Conservation (phyloP, 768 basidiomycete species). For the Daedaleopsis sinensis region DNA sequence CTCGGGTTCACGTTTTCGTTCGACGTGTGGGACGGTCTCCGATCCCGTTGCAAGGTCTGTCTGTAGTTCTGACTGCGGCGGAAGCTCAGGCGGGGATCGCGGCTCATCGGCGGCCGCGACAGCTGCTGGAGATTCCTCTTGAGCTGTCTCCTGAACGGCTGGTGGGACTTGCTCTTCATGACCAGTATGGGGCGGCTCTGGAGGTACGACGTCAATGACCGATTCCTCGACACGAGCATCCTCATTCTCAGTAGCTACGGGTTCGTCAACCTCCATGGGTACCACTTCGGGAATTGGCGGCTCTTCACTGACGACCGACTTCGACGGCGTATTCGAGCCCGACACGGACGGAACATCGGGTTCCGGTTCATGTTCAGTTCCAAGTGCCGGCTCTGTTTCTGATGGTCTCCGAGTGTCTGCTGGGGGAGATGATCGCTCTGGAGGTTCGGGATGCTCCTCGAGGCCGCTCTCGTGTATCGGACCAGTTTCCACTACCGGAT, state of each 20-base stretch:
- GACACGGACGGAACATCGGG: background rate
- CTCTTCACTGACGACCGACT: background rate
- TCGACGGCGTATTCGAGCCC: too few relatives aligned
- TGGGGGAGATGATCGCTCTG: too few relatives aligned
- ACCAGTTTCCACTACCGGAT: too few relatives aligned
- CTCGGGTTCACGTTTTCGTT: background rate
- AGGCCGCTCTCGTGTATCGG: too few relatives aligned
- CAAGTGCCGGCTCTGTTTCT: constrained; percentile 1
- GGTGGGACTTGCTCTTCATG: background rate
- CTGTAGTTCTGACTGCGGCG: background rate
- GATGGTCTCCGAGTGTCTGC: background rate
- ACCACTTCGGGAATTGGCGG: background rate
- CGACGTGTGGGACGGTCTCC: background rate
- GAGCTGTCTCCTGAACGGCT: background rate
- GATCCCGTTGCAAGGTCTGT: background rate
- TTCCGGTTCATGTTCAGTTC: too few relatives aligned
- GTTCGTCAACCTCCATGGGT: constrained; percentile 17
- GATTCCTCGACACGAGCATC: background rate
- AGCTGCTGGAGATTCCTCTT: background rate
- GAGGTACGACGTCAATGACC: background rate
- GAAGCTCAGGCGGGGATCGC: background rate
- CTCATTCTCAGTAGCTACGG: background rate
- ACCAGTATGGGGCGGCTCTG: background rate
- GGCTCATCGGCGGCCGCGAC: background rate
- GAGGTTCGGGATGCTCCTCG: too few relatives aligned